phyloP scores from a whole-genome alignment of 2,329 filamentous ascomycete species.

The Beauveria caledonica region DNA sequence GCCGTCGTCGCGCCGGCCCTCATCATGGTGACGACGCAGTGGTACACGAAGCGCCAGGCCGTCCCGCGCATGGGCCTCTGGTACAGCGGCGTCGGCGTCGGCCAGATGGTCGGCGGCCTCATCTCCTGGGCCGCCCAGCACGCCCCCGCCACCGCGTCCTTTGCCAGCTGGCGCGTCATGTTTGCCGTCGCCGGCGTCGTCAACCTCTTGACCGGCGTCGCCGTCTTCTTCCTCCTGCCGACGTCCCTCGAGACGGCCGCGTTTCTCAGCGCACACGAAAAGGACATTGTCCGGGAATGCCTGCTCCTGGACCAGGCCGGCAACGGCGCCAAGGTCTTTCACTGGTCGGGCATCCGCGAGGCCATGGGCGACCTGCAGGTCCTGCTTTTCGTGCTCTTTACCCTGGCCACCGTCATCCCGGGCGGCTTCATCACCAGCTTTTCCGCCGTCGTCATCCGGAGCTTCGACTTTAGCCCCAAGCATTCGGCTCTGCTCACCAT shows the following conservation, averaged over 20 bases:
- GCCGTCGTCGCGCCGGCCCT: conserved; percentile 41
- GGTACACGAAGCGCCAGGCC: conserved; percentile 36
- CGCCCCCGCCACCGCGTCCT: conserved; percentile 23
- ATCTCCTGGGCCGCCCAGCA: conserved; percentile 46
- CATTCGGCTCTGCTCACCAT: conserved; percentile 40
- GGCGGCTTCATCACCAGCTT: conserved; percentile 26
- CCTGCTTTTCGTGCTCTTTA: conserved; percentile 28
- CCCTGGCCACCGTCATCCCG: conserved; percentile 19
- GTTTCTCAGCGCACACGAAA: conserved; percentile 18
- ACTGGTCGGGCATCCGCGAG: conserved; percentile 31
- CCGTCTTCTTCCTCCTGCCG: conserved; percentile 34
- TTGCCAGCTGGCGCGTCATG: conserved; percentile 41
- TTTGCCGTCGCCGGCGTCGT: conserved; percentile 40
- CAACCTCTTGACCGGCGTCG: conserved; percentile 37
- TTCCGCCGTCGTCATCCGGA: conserved; percentile 24
- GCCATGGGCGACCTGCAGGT: conserved; percentile 32
- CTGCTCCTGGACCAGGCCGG: conserved; percentile 39
- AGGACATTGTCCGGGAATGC: conserved; percentile 46
- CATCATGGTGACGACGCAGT: conserved; percentile 36
- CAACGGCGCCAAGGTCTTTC: conserved; percentile 34
- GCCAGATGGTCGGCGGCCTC: conserved; percentile 34
- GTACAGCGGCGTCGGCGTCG: conserved; percentile 20
- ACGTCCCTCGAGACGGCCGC: conserved; percentile 12
- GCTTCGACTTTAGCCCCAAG: conserved; percentile 26
- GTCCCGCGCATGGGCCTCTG: conserved; percentile 35